Evolutionary conservation across 306 rosid species (phyloP).

Genomic region (Arachis hypogaea): DNA sequence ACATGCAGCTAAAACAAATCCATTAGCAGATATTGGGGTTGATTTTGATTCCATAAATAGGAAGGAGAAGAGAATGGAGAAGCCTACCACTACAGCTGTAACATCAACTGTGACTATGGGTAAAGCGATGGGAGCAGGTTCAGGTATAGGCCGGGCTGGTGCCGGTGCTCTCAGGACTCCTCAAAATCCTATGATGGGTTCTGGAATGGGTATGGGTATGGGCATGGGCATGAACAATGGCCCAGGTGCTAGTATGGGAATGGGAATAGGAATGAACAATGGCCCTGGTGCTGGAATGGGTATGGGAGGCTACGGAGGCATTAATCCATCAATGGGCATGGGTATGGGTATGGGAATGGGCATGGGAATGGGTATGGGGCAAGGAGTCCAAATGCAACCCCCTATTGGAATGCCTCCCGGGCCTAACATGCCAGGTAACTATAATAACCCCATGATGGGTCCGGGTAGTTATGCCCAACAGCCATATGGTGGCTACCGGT

Average conservation of each 20-base stretch:
- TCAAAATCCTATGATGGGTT: conserved; percentile 62
- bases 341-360: conserved; percentile 53
- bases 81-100: conserved; percentile 60
- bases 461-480: conserved; percentile 73
- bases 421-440: conserved; percentile 63
- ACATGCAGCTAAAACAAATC: conserved; percentile 85
- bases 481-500: conserved; percentile 82
- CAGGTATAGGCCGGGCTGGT: conserved; percentile 89
- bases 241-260: conserved; percentile 50
- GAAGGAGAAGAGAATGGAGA: conserved; percentile 97
- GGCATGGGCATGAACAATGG: conserved; percentile 44
- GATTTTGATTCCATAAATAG: conserved; percentile 94
- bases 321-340: conserved; percentile 54
- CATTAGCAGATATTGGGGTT: conserved; percentile 85
- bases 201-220: conserved; percentile 58
- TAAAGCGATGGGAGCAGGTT: conserved; percentile 98
- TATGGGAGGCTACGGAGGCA: conserved; percentile 51
- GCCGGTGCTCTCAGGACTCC: conserved; percentile 70
- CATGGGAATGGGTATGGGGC: conserved; percentile 74
- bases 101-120: conserved; percentile 89
- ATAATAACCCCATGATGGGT: conserved; percentile 85
- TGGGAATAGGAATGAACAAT: conserved; percentile 51
- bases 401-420: conserved; percentile 66
- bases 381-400: conserved; percentile 75
- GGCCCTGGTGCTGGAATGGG: conserved; percentile 45